phyloP scores from a whole-genome alignment of 179 eudicot species.

The Silene vulgaris region DNA sequence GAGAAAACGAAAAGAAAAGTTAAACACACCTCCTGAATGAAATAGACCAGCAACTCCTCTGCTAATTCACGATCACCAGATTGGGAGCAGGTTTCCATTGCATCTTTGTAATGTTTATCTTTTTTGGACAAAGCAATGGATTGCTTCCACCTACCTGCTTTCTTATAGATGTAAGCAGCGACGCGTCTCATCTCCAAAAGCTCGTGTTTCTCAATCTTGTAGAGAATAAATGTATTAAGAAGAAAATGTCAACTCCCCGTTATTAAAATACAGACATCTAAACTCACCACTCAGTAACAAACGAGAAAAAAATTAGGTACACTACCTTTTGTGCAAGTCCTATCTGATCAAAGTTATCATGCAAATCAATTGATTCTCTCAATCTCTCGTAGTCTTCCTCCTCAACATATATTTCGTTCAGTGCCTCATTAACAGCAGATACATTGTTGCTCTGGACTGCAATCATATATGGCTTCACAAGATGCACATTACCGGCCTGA shows the following conservation, averaged over 20 bases:
- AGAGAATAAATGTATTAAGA: slow-evolving; percentile 10
- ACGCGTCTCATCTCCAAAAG: slow-evolving; percentile 94
- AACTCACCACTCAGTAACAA: neutral
- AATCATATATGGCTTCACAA: slow-evolving; percentile 94
- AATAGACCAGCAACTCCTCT: slow-evolving; percentile 87
- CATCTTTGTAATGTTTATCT: slow-evolving; percentile 80
- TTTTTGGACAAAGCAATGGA: slow-evolving; percentile 89
- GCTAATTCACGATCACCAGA: slow-evolving; percentile 95
- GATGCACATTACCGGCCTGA: slow-evolving; percentile 81
- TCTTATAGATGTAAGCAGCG: slow-evolving; percentile 88
- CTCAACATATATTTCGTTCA: slow-evolving; percentile 87
- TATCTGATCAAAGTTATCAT: slow-evolving; percentile 95
- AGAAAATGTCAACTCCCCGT: neutral
- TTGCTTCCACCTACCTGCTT: slow-evolving; percentile 95
- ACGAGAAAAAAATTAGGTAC: slow-evolving; percentile 18
- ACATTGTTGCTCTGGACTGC: slow-evolving; percentile 96
- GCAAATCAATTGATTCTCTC: slow-evolving; percentile 82
- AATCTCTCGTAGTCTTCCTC: slow-evolving; percentile 95
- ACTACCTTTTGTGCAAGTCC: slow-evolving; percentile 85
- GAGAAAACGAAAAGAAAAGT: neutral
- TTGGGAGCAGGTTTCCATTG: slow-evolving; percentile 92
- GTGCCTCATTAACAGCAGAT: slow-evolving; percentile 88
- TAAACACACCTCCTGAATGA: slow-evolving; percentile 63
- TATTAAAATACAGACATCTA: neutral
- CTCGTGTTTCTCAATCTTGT: slow-evolving; percentile 95